Base-by-base conservation (phyloP, 805 yeast genomes). In the Wickerhamomyces rabaulensis region DNA sequence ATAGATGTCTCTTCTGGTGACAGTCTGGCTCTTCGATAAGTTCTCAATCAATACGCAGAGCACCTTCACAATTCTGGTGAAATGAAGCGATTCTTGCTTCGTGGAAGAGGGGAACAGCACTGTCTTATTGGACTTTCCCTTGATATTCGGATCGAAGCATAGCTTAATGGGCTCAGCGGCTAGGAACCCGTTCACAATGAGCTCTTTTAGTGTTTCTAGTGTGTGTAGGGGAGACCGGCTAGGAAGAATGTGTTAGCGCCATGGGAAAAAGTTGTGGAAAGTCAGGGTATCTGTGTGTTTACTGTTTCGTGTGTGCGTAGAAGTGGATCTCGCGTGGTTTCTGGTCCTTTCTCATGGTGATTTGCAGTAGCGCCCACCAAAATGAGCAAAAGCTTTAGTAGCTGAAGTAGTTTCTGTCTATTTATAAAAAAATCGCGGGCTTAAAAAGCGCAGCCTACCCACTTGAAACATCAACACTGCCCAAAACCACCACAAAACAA, bases 1-100 rank as follows among this genome's bases (percentile, higher is more conserved):
- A 60, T 68, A 85, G 3, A 84, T 54, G 54, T 83, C 89, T 54
- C 92, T 67, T 46, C 72, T 66, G 0, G 85, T 63, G 9, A 55
- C 53, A 1, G 47, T 41, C 17, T 43, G 39, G 6, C 40, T 26
- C 13, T 41, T 52, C 10, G 17, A 7, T 22, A 61, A 43, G 27
- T 56, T 61, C 13, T 48, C 54, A 8, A 53, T 45, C 26, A 60
- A 29, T 1, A 58, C 13, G 1, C 46, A n/a, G 2, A 60, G 17
- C 7, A 52, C 21, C 6, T 50, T 45, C 9, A 56, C 19, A 23
- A 48, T 21, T 38, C 47, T 52, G 7, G 50, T 23, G 33, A 57
- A 55, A 16, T 25, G 23, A 5, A 36, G 29, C 2, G 50, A 44
- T 12, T 51, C 57, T 5, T 17, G 10, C 6, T 1, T 3, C 8